phyloP scores from a whole-genome alignment of 2,329 filamentous ascomycete genomes.

The Xylariaceae sp. region DNA sequence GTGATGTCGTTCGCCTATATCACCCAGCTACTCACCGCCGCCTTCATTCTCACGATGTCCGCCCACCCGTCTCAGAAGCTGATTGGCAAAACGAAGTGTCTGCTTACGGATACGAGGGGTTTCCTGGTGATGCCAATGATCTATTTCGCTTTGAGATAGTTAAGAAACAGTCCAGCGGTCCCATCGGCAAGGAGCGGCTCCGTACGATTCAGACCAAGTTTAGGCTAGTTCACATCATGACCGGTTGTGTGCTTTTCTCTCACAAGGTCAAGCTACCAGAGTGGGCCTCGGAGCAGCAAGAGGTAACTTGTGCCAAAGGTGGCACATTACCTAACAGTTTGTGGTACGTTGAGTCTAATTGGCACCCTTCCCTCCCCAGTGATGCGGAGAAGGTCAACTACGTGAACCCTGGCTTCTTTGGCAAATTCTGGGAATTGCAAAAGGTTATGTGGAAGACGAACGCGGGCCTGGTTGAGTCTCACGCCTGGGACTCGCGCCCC shows the following conservation, averaged over 20 bases:
- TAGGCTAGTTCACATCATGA: conserved; percentile 93
- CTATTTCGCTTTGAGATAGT: conserved; percentile 94
- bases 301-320: conserved; percentile 93
- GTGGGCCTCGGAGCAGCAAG: conserved; percentile 97
- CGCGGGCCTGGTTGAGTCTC: conserved; percentile 91
- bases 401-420: conserved; percentile 89
- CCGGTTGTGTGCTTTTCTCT: conserved; percentile 92
- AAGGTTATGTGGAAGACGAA: conserved; percentile 99
- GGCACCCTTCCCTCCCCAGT: conserved; percentile 74
- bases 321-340: conserved; percentile 94
- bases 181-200: conserved; percentile 78
- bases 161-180: conserved; percentile 80
- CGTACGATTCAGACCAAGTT: conserved; percentile 98
- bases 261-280: conserved; percentile 99
- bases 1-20: conserved; percentile 79
- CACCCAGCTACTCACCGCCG: conserved; percentile 83
- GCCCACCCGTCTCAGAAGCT: conserved; percentile 80
- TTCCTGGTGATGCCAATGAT: conserved; percentile 95
- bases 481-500: conserved; percentile 96
- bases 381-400: conserved; percentile 95
- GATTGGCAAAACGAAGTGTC: conserved; percentile 97
- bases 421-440: conserved; percentile 97
- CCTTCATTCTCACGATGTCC: conserved; percentile 94
- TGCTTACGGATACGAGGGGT: conserved; percentile 95
- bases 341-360: conserved; percentile 94